These are phyloP conservation scores for Colletotrichum chrysophilum DNA, from an alignment of 2,329 filamentous ascomycete species.

Conservation along the genomic window DNA sequence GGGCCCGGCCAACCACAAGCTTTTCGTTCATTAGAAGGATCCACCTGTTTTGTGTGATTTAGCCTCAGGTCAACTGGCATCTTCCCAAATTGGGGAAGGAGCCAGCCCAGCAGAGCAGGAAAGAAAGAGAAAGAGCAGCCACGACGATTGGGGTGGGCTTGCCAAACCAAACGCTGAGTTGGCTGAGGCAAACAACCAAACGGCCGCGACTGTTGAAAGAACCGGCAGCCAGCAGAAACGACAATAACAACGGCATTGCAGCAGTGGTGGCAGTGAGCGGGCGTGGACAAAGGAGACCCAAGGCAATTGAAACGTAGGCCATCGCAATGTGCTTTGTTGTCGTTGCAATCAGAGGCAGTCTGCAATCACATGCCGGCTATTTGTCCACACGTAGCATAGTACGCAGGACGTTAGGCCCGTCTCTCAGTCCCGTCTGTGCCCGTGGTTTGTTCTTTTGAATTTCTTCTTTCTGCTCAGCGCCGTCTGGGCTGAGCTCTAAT, in stretches of 20 bases:
- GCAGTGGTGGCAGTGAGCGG: background rate
- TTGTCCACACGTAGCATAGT: background rate
- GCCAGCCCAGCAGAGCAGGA: background rate
- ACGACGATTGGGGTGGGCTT: background rate
- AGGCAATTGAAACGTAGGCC: background rate
- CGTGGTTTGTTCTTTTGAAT: background rate
- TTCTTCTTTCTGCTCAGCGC: background rate
- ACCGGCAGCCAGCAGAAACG: background rate
- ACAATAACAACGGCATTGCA: background rate
- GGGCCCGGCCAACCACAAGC: slow-evolving; percentile 13
- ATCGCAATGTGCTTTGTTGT: background rate
- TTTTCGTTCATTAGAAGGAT: background rate
- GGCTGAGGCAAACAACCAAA: background rate
- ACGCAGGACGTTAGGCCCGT: background rate
- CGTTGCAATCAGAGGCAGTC: background rate
- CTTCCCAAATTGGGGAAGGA: background rate
- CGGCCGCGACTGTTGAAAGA: background rate
- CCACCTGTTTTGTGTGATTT: background rate
- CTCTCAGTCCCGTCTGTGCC: background rate
- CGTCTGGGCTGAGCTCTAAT: background rate
- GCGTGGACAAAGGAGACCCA: background rate
- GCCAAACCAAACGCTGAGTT: background rate
- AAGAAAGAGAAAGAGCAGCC: background rate
- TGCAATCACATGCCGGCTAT: background rate
- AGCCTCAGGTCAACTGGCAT: background rate